These are phyloP conservation scores for Claviceps sp. DNA, from an alignment of 2,329 filamentous ascomycete species.

Conservation along the genomic window DNA sequence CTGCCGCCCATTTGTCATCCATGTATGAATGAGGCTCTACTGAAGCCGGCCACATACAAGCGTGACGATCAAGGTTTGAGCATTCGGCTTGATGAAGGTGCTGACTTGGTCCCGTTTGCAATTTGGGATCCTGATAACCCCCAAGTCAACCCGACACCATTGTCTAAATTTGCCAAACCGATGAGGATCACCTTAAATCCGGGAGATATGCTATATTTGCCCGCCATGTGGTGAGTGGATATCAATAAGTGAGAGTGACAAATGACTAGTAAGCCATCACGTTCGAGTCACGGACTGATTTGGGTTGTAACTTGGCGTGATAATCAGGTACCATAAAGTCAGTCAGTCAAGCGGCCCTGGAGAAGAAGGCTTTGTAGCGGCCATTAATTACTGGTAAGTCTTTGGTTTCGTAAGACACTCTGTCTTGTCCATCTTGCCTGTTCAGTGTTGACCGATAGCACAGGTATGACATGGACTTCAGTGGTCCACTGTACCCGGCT, in stretches of 20 bases:
- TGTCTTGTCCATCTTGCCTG: neutral
- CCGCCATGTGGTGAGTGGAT: constrained; percentile 55
- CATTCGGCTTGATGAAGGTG: constrained; percentile 21
- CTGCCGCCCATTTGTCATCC: constrained; percentile 58
- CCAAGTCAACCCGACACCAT: constrained; percentile 33
- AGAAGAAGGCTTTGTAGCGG: constrained; percentile 60
- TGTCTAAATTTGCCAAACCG: constrained; percentile 46
- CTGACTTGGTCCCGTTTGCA: constrained; percentile 46
- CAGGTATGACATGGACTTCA: constrained; percentile 72
- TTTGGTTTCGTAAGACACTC: neutral
- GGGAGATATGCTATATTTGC: constrained; percentile 73
- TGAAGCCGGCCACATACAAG: constrained; percentile 46
- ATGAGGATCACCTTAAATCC: constrained; percentile 54
- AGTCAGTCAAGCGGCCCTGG: constrained; percentile 54
- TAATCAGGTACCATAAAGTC: constrained; percentile 61
- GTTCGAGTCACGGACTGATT: neutral
- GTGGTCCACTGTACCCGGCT: constrained; percentile 51
- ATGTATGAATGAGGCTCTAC: constrained; percentile 50
- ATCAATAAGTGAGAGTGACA: neutral
- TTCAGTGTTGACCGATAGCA: neutral
- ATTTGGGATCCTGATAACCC: constrained; percentile 61
- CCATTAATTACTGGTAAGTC: constrained; percentile 67
- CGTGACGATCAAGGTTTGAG: constrained; percentile 17
- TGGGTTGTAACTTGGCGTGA: neutral
- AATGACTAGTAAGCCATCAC: neutral